Base-by-base conservation (phyloP, 2,329 filamentous ascomycete species). In the Colletotrichum euphorbiae region DNA sequence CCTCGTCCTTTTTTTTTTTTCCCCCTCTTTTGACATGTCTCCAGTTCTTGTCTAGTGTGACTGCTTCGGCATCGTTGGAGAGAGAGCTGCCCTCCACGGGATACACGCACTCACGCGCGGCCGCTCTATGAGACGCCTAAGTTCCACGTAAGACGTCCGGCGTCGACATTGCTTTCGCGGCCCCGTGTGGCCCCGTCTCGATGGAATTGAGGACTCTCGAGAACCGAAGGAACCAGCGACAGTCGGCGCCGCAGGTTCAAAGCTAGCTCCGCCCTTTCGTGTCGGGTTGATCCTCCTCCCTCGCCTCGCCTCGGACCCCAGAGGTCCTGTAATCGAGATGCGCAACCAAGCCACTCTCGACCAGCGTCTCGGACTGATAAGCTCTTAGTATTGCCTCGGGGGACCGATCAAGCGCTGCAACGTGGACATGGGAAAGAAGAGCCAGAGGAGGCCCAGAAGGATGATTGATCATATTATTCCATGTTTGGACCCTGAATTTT, bases 361-460 rank as follows among this genome's bases (percentile, higher is more conserved):
- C 65, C 65, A 57, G 61, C 65, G 65, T 65, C 65, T 68, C 65
- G 65, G 65, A 68, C 65, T 68, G 61, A 68, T 65, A 61, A 65
- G 28, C 65, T 58, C 17, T 11, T 28, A 52, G 36, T n/a, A 6
- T 28, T 24, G 17, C 33, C 42, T 19, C 24, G 36, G 42, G 51
- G 46, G 19, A 12, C 4, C 31, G 51, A 63, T 57, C 15, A 50
- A 57, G 19, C 51, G 43, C 33, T 45, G 43, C 31, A 21, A 52
- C 58, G 28, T 56, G n/a, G 38, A 43, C 5, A 58, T 48, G 43
- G 42, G 43, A 57, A 52, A 51, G 31, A 19, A 24, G 51, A 45
- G 36, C 46, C 13, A 8, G 43, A 55, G n/a, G 9, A 36, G 45
- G 51, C 24, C 64, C 15, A 52, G 51, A 45, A 58, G 38, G 57